Base-by-base conservation (phyloP, 2,329 filamentous ascomycete species). In the Cadophora sp. region DNA sequence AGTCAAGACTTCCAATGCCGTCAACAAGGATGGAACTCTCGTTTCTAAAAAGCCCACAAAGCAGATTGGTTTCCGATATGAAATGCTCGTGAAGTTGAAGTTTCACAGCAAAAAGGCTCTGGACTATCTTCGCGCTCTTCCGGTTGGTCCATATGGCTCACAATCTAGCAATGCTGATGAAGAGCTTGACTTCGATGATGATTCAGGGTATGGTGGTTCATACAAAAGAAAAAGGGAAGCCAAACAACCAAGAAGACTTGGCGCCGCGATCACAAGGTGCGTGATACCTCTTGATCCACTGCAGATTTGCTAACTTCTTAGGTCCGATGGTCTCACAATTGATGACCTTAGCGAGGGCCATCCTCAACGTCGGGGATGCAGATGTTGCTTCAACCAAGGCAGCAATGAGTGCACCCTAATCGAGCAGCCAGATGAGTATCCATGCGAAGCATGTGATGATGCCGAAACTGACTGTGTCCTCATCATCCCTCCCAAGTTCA, bases 321-420 rank as follows among this genome's bases (percentile, higher is more conserved):
- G 75, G 65, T 51, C 56, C 4, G 75, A 76, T 53, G 74, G 72
- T 3, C 59, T 74, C 2, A 73, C 65, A 1, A 58, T 76, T 8
- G 64, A 65, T 8, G 46, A 71, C 24, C 48, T 76, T 7, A 72
- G 67, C 3, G 26, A 62, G 12, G 72, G 69, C 3, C 69, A 74
- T 48, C 75, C 71, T 14, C 74, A 76, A 43, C 70, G 66, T 14
- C 65, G 70, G n/a, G 74, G 74, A 11, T 77, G 75, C 60, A 76
- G 72, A 65, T 46, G 69, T 12, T 77, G 75, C 62, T 75, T 76
- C 43, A 59, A 67, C 3, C 29, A 64, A 3, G 70, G 71, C 19
- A 67, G 73, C 31, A 72, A 77, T 31, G 65, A 69, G 24, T 77
- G 75, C 31, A 69, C 71, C 12, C 71, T 77, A 3, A 72, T 77